Conservation (phyloP, 176 grass and related monocot species). For the Avena sativa region DNA sequence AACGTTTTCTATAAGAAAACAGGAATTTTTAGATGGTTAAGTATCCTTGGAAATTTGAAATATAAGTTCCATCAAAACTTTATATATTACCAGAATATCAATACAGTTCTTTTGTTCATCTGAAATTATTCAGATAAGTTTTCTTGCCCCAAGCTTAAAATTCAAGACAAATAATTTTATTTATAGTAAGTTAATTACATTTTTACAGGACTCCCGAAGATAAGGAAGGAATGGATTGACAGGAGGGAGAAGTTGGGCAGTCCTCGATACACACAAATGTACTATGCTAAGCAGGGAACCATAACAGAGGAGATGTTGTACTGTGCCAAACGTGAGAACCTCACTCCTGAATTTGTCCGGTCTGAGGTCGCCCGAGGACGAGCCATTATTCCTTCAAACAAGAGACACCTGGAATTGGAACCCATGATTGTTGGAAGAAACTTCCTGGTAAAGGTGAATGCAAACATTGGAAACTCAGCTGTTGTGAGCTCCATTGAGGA, state of each 20-base stretch:
- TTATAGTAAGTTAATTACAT: conserved; percentile 9
- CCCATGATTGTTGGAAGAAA: conserved; percentile 99
- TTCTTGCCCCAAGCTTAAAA: not conserved
- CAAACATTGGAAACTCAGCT: conserved; percentile 95
- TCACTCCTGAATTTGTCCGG: conserved; percentile 91
- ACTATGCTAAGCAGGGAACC: conserved; percentile 90
- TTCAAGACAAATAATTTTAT: not conserved
- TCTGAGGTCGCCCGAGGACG: conserved; percentile 88
- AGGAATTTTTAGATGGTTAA: not conserved
- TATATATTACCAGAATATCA: conserved; percentile 16
- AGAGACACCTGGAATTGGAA: conserved; percentile 92
- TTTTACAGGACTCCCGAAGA: conserved; percentile 86
- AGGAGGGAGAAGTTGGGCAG: conserved; percentile 72
- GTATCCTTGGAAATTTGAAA: not conserved
- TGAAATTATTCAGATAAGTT: not conserved
- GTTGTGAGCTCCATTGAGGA: conserved; percentile 96
- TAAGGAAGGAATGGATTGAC: conserved; percentile 95
- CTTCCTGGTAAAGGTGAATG: conserved; percentile 97
- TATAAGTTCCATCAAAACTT: not conserved
- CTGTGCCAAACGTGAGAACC: conserved; percentile 89
- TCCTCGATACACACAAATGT: conserved; percentile 96
- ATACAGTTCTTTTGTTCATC: not conserved
- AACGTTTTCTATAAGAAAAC: not conserved
- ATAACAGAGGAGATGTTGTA: conserved; percentile 98
- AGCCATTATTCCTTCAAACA: conserved; percentile 97